A percentile compares a stretch with the other conserved stretches of the same genome.
Conservation (phyloP, 164 flowering plant species). For the Piper betle region DNA sequence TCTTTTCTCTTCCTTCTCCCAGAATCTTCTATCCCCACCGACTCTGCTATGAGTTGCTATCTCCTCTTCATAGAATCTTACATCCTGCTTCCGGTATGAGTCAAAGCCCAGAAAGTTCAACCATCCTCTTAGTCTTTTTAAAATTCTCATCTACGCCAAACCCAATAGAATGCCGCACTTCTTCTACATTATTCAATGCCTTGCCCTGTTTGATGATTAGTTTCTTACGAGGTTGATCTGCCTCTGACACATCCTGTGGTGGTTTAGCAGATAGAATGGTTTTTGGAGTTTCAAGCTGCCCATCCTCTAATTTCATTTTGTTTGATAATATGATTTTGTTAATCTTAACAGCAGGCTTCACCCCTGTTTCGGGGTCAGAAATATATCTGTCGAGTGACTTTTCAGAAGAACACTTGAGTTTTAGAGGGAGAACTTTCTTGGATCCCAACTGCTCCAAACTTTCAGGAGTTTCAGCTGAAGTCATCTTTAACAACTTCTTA, state of each 20-base stretch:
- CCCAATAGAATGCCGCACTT: constrained; percentile 32
- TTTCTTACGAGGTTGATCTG: constrained; percentile 52
- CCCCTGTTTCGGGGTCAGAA: constrained; percentile 28
- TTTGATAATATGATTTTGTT: constrained; percentile 56
- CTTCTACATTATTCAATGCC: constrained; percentile 37
- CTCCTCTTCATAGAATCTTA: constrained; percentile 19
- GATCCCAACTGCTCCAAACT: constrained; percentile 29
- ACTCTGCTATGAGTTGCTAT: constrained; percentile 23
- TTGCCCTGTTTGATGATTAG: constrained; percentile 68
- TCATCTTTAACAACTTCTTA: constrained; percentile 43
- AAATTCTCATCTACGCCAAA: constrained; percentile 25
- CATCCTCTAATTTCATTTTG: constrained; percentile 47
- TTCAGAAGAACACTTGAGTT: constrained; percentile 59
- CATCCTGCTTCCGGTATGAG: constrained; percentile 28
- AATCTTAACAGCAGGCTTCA: constrained; percentile 34
- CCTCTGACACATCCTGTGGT: constrained; percentile 45
- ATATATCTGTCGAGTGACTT: constrained; percentile 30
- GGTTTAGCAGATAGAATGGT: constrained; percentile 38
- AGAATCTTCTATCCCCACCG: constrained; percentile 30
- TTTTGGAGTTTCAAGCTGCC: constrained; percentile 25
- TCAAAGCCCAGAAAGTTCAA: constrained; percentile 46
- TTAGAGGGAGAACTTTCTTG: constrained; percentile 44
- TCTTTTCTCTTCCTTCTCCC: constrained; percentile 65
- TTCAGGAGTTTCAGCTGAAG: constrained; percentile 45
- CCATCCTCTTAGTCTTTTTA: constrained; percentile 61